A percentile compares a stretch with the other conserved stretches of the same genome.
Conservation (phyloP, 352 stramenopile genomes). For the Phytophthora citricola region DNA sequence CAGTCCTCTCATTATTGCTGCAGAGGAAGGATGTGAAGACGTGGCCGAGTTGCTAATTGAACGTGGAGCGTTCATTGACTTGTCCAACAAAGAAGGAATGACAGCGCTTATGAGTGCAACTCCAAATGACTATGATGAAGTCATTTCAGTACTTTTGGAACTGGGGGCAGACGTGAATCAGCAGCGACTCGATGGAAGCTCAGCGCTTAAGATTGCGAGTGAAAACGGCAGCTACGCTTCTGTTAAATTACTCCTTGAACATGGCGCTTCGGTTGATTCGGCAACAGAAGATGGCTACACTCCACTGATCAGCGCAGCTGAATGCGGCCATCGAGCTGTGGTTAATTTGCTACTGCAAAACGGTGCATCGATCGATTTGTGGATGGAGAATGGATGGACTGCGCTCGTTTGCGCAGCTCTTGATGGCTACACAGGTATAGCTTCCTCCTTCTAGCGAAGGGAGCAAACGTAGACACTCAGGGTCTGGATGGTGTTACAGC, state of each 20-base stretch:
- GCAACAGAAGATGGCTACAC: neutral
- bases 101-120: slow-evolving; percentile 5
- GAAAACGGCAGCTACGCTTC: neutral
- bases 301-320: neutral
- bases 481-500: neutral
- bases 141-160: slow-evolving; percentile 6
- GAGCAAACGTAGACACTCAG: neutral
- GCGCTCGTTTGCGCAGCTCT: neutral
- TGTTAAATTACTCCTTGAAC: neutral
- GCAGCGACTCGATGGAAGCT: neutral
- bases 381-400: neutral
- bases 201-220: slow-evolving; percentile 4
- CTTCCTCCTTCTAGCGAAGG: neutral
- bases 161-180: slow-evolving; percentile 14
- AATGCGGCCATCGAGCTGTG: neutral
- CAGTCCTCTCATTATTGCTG: slow-evolving; percentile 17
- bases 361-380: neutral
- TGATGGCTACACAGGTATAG: neutral
- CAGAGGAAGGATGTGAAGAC: slow-evolving; percentile 2
- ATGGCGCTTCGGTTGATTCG: neutral
- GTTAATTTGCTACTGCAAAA: neutral
- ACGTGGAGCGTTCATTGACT: slow-evolving; percentile 6
- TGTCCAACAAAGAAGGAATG: neutral
- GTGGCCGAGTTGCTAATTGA: slow-evolving; percentile 12
- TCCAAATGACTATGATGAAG: neutral